A percentile compares a stretch with the other conserved stretches of the same genome.
phyloP scores from a whole-genome alignment of 345 rosid genomes.

The Ricinus communis region DNA sequence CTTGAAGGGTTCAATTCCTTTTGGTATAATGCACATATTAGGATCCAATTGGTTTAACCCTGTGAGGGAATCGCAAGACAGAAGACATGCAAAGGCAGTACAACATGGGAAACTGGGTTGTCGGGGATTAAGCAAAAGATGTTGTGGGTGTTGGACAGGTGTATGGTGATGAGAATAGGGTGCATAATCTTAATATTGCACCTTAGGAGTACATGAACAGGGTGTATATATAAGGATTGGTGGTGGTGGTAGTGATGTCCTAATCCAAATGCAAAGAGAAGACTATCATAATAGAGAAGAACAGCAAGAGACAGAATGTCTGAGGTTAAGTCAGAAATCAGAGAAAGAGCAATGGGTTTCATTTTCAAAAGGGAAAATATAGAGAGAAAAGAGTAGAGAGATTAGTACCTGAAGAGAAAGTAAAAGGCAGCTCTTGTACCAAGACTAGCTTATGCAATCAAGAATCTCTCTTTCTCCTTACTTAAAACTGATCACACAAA shows the following conservation, averaged over 20 bases:
- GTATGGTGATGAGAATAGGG: constrained; percentile 18
- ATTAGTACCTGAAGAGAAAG: constrained; percentile 24
- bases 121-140: background rate
- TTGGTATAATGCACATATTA: too few relatives aligned
- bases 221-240: background rate
- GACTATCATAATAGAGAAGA: background rate
- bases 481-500: too few relatives aligned
- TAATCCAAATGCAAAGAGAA: too few relatives aligned
- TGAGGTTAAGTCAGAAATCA: constrained; percentile 28
- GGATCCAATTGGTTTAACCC: too few relatives aligned
- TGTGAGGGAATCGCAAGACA: too few relatives aligned
- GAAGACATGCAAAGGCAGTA: background rate
- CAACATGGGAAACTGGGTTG: constrained; percentile 14
- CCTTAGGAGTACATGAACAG: background rate
- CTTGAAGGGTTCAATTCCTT: too few relatives aligned
- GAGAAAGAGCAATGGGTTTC: constrained; percentile 8
- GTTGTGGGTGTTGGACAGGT: background rate
- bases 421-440: constrained; percentile 23
- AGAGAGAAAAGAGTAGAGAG: background rate
- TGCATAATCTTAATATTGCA: constrained; percentile 6
- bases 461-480: constrained; percentile 13
- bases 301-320: constrained; percentile 40
- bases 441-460: constrained; percentile 10
- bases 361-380: background rate
- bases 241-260: background rate